Evolutionary conservation across 2,329 filamentous ascomycete species (phyloP).

Genomic region (Aspergillus alliaceus): DNA sequence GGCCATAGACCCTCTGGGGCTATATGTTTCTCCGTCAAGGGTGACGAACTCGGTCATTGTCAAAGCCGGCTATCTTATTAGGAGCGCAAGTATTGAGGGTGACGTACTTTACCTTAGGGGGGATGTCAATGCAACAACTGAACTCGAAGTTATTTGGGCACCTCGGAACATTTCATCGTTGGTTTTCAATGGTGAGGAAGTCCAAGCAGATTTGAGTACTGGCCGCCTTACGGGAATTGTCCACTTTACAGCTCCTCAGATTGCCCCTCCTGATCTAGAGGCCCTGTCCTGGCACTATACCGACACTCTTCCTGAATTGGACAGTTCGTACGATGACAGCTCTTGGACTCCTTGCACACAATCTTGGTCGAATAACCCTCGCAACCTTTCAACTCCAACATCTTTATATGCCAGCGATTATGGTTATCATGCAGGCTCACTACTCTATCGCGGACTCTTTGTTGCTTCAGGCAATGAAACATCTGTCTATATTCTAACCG

Average conservation of each 20-base stretch:
- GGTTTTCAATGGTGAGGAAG: slow-evolving; percentile 63
- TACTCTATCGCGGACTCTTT: slow-evolving; percentile 72
- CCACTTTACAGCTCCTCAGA: slow-evolving; percentile 49
- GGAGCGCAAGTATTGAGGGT: slow-evolving; percentile 53
- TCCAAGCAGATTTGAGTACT: no score
- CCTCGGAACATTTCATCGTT: no score
- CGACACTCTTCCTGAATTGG: slow-evolving; percentile 70
- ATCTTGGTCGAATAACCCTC: no score
- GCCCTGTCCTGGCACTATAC: slow-evolving; percentile 66
- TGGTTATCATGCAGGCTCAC: slow-evolving; percentile 67
- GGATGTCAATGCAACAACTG: slow-evolving; percentile 69
- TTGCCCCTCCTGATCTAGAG: slow-evolving; percentile 59
- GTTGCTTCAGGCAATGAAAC: slow-evolving; percentile 61
- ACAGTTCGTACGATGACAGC: slow-evolving; percentile 65
- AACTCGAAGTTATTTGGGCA: slow-evolving; percentile 67
- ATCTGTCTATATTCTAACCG: slow-evolving; percentile 57
- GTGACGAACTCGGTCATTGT: slow-evolving; percentile 38
- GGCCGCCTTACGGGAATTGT: no score
- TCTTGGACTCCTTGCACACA: slow-evolving; percentile 64
- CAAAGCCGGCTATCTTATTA: slow-evolving; percentile 45
- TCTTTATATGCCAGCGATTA: slow-evolving; percentile 72
- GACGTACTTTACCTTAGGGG: slow-evolving; percentile 63
- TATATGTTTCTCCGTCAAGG: slow-evolving; percentile 24
- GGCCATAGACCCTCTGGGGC: no score
- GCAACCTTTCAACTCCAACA: slow-evolving; percentile 57